phyloP scores from a whole-genome alignment of 23 red algal species.

The Cyanidiococcus yangmingshanensis region DNA sequence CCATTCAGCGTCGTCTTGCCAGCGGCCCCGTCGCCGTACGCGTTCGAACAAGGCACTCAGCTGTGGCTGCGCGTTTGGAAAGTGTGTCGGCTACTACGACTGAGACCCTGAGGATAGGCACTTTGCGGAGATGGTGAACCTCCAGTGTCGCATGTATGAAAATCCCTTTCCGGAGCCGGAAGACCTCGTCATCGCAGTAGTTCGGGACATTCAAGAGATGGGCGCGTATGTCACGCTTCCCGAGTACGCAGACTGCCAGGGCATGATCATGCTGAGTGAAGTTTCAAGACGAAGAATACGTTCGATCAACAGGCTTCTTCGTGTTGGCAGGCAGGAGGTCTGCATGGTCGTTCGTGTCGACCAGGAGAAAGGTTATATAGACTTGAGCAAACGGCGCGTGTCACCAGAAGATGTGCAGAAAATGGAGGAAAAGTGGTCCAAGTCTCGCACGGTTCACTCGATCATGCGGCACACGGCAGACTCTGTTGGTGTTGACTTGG shows the following conservation, averaged over 20 bases:
- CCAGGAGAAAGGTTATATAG: slow-evolving; percentile 95
- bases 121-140: slow-evolving; percentile 57
- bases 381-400: slow-evolving; percentile 94
- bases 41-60: no score
- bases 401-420: slow-evolving; percentile 76
- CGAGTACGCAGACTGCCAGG: slow-evolving; percentile 96
- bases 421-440: slow-evolving; percentile 99
- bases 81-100: no score
- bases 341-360: slow-evolving; percentile 92
- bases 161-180: slow-evolving; percentile 93
- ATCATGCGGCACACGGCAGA: slow-evolving; percentile 97
- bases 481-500: slow-evolving; percentile 57
- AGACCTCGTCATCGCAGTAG: slow-evolving; percentile 91
- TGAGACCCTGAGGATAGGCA: no score
- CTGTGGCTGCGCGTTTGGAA: no score
- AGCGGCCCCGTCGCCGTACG: no score
- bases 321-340: slow-evolving; percentile 86
- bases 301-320: slow-evolving; percentile 89
- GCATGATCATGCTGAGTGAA: slow-evolving; percentile 99
- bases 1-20: no score
- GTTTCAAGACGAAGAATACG: slow-evolving; percentile 96
- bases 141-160: slow-evolving; percentile 99
- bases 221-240: slow-evolving; percentile 93
- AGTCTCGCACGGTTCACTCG: slow-evolving; percentile 84
- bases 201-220: slow-evolving; percentile 99